Percentiles rank a stretch among this genome's conserved stretches.
Conservation (phyloP, 2,329 filamentous ascomycete species). For the Thielaviopsis populi region DNA sequence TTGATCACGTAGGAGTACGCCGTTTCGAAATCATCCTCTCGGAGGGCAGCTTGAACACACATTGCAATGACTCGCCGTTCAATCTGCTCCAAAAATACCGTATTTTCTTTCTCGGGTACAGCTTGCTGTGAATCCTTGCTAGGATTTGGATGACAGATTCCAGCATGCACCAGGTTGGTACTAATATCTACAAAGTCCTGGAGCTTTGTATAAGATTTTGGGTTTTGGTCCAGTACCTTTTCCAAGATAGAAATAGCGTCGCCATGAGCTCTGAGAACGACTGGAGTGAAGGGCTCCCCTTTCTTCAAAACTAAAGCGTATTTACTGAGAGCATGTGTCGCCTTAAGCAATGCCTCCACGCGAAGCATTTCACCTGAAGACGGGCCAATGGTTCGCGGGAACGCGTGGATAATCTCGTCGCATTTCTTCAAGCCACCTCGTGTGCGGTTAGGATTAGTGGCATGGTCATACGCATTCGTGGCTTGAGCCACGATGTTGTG, state of each 20-base stretch:
- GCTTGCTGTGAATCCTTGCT: constrained; percentile 16
- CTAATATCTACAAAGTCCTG: constrained; percentile 59
- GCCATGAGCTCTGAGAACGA: constrained; percentile 58
- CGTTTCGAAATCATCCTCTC: constrained; percentile 70
- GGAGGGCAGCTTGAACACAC: constrained; percentile 63
- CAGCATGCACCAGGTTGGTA: constrained; percentile 47
- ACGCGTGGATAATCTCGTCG: constrained; percentile 53
- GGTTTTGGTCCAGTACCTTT: constrained; percentile 63
- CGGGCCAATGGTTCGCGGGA: constrained; percentile 41
- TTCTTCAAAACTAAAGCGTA: constrained; percentile 68
- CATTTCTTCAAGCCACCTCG: constrained; percentile 66
- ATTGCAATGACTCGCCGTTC: constrained; percentile 60
- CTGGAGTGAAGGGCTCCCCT: constrained; percentile 64
- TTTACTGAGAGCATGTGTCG: constrained; percentile 59
- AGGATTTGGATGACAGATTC: constrained; percentile 20
- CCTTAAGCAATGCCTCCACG: constrained; percentile 49
- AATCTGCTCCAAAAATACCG: constrained; percentile 27
- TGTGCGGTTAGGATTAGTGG: constrained; percentile 64
- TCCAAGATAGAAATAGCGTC: constrained; percentile 60
- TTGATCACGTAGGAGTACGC: constrained; percentile 73
- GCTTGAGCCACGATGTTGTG: constrained; percentile 47
- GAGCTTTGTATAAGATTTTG: constrained; percentile 56
- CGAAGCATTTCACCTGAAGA: constrained; percentile 37
- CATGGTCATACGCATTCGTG: constrained; percentile 62
- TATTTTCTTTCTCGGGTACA: constrained; percentile 20